phyloP scores from a whole-genome alignment of 257 asterid species.

The Ajuga chamaepitys region DNA sequence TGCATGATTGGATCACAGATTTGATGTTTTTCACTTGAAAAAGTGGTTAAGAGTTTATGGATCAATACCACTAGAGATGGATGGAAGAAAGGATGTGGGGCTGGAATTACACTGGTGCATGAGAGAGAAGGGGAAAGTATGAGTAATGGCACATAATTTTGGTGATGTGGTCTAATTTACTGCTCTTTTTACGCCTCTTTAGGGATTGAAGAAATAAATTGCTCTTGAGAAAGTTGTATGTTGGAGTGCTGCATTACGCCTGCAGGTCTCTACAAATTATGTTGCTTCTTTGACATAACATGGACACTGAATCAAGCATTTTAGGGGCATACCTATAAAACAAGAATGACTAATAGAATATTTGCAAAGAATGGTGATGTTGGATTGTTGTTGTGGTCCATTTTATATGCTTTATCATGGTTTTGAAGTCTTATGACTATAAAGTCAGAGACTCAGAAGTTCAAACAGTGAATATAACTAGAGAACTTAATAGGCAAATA shows the following conservation, averaged over 20 bases:
- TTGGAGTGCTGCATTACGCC: not conserved
- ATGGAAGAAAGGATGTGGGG: not conserved
- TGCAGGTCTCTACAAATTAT: not conserved
- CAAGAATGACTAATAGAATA: too few species aligned
- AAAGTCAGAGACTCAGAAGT: not conserved
- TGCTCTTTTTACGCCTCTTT: too few species aligned
- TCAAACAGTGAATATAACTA: not conserved
- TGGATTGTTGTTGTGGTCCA: not conserved
- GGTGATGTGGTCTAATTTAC: too few species aligned
- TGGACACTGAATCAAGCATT: too few species aligned
- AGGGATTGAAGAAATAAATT: too few species aligned
- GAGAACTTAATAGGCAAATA: not conserved
- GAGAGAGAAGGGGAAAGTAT: constrained; percentile 4
- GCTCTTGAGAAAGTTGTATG: not conserved
- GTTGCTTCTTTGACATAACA: too few species aligned
- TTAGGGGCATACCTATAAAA: too few species aligned
- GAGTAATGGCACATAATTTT: too few species aligned
- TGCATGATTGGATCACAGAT: constrained; percentile 6
- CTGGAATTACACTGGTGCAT: not conserved
- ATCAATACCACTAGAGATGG: constrained; percentile 3
- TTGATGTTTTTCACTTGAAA: not conserved
- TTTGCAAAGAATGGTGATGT: too few species aligned
- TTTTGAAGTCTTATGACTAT: not conserved
- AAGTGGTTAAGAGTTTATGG: constrained; percentile 18
- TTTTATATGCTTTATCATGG: not conserved